Conservation (phyloP, 768 basidiomycete genomes). For the Boletus fagicola region DNA sequence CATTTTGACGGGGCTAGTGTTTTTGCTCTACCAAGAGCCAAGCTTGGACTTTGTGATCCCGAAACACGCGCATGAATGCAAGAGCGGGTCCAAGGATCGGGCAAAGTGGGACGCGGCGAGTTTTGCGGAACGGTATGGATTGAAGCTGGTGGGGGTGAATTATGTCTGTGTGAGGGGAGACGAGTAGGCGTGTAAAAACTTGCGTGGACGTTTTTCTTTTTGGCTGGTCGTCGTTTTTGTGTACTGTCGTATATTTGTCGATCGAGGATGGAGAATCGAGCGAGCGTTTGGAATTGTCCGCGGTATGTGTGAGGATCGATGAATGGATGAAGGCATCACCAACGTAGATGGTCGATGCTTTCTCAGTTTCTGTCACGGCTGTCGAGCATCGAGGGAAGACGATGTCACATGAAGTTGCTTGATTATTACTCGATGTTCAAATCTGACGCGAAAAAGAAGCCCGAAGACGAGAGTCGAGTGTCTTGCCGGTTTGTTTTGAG, state of each 20-base stretch:
- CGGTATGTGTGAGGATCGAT: neutral
- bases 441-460: no score
- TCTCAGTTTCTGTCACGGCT: no score
- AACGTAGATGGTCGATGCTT: neutral
- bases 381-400: no score
- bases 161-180: constrained; percentile 45
- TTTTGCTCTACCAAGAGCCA: constrained; percentile 64
- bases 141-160: constrained; percentile 59
- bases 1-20: constrained; percentile 35
- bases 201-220: neutral
- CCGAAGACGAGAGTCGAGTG: no score
- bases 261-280: no score
- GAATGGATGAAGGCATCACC: neutral
- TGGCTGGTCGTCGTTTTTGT: neutral
- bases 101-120: constrained; percentile 53
- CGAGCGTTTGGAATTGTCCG: neutral
- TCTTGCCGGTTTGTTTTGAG: no score
- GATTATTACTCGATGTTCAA: no score
- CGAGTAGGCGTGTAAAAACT: constrained; percentile 1
- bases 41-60: constrained; percentile 41
- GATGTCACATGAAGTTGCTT: no score
- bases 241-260: neutral
- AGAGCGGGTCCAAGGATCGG: constrained; percentile 43
- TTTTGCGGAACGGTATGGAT: constrained; percentile 50
- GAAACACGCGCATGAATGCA: constrained; percentile 44